Evolutionary conservation across 1,284 basidiomycete genomes (phyloP).

Genomic region (Trametes versicolor): DNA sequence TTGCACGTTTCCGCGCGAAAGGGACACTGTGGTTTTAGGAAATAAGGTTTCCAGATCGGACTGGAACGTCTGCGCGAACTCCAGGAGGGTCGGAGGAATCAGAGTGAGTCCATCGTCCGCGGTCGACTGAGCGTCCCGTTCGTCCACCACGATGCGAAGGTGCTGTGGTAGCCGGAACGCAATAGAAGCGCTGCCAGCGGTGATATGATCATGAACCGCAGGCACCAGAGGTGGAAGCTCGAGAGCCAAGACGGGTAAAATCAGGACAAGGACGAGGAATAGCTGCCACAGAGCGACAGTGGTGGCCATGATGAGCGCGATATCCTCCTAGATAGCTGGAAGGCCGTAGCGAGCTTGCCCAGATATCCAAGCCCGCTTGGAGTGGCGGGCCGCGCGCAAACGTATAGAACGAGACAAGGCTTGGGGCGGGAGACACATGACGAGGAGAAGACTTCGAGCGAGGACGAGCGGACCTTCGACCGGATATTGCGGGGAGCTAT

Average conservation of each 20-base stretch:
- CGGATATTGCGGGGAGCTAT: slow-evolving; percentile 18
- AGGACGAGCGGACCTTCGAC: slow-evolving; percentile 11
- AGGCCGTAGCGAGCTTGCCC: not conserved
- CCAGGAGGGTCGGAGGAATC: slow-evolving; percentile 46
- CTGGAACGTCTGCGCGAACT: slow-evolving; percentile 45
- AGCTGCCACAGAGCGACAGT: slow-evolving; percentile 3
- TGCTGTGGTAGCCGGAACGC: slow-evolving; percentile 31
- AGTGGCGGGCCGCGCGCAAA: slow-evolving; percentile 16
- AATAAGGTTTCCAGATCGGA: slow-evolving; percentile 40
- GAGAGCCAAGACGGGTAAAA: slow-evolving; percentile 8
- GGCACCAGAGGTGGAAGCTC: slow-evolving; percentile 34
- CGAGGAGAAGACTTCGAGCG: not conserved
- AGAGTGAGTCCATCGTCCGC: slow-evolving; percentile 42
- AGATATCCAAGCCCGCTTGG: slow-evolving; percentile 3
- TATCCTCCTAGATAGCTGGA: not conserved
- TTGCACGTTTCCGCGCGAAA: slow-evolving; percentile 31
- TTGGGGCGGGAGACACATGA: slow-evolving; percentile 18
- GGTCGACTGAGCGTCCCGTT: slow-evolving; percentile 28
- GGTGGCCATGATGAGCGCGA: not conserved
- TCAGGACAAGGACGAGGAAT: slow-evolving; percentile 1
- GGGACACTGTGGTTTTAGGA: slow-evolving; percentile 28
- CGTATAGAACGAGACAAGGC: not conserved
- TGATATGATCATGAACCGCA: slow-evolving; percentile 34
- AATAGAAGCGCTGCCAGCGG: slow-evolving; percentile 6
- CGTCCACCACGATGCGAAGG: slow-evolving; percentile 38